Percentiles rank a stretch among this genome's conserved stretches.
Evolutionary conservation across 176 grass and related monocot species (phyloP).

Genomic region (Urochloa ruziziensis): DNA sequence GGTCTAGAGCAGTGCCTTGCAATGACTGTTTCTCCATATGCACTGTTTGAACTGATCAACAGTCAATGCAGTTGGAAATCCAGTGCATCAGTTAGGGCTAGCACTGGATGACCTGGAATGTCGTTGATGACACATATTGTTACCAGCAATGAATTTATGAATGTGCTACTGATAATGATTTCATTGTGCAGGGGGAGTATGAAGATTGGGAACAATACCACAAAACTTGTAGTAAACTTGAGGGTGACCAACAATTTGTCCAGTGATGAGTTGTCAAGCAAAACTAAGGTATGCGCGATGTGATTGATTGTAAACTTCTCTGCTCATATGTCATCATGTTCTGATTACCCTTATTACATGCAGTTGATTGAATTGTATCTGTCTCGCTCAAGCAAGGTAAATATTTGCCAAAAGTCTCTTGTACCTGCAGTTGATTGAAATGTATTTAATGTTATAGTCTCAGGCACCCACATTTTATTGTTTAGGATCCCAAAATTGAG

Average conservation of each 20-base stretch:
- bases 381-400: too few relatives aligned
- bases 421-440: background rate
- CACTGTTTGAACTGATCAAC: too few relatives aligned
- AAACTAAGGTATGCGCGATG: constrained; percentile 1
- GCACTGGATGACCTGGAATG: background rate
- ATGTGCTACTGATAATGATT: background rate
- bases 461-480: too few relatives aligned
- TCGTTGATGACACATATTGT: background rate
- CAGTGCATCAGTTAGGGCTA: too few relatives aligned
- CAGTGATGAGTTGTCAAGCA: background rate
- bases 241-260: constrained; percentile 12
- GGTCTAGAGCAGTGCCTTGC: too few relatives aligned
- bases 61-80: too few relatives aligned
- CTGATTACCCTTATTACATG: too few relatives aligned
- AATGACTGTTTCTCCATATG: too few relatives aligned
- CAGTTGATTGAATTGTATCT: too few relatives aligned
- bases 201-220: background rate
- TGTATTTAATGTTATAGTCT: too few relatives aligned
- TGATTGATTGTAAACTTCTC: background rate
- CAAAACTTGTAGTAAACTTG: background rate
- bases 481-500: background rate
- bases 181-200: background rate
- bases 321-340: background rate
- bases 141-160: background rate
- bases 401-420: too few relatives aligned